These are phyloP conservation scores for Saitoella complicata DNA, from an alignment of 805 yeast genomes.

Conservation along the genomic window DNA sequence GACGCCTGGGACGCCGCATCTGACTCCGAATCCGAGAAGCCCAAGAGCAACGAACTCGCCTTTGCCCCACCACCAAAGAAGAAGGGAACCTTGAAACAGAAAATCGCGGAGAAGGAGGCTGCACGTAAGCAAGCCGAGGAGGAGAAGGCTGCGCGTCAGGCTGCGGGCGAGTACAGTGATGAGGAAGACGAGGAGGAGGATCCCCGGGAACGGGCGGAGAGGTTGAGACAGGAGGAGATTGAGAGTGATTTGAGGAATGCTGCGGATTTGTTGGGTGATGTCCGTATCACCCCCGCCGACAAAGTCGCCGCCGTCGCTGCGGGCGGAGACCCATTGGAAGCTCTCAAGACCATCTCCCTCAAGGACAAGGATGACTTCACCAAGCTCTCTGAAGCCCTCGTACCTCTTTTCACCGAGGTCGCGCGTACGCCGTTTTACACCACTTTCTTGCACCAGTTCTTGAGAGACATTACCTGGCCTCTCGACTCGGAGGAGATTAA, in stretches of 20 bases:
- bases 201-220: slow-evolving; percentile 49
- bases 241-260: slow-evolving; percentile 84
- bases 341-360: slow-evolving; percentile 57
- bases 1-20: slow-evolving; percentile 77
- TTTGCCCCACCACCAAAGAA: slow-evolving; percentile 27
- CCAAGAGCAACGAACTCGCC: slow-evolving; percentile 6
- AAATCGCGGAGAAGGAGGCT: slow-evolving; percentile 25
- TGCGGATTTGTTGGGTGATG: slow-evolving; percentile 73
- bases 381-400: slow-evolving; percentile 56
- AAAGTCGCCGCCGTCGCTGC: slow-evolving; percentile 24
- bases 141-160: slow-evolving; percentile 8
- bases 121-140: slow-evolving; percentile 32
- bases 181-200: slow-evolving; percentile 28
- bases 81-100: slow-evolving; percentile 28
- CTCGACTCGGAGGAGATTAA: slow-evolving; percentile 65
- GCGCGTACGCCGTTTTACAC: slow-evolving; percentile 51
- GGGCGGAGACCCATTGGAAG: slow-evolving; percentile 16
- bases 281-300: slow-evolving; percentile 31
- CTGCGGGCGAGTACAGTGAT: slow-evolving; percentile 8
- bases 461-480: slow-evolving; percentile 73
- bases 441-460: slow-evolving; percentile 63
- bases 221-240: slow-evolving; percentile 63
- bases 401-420: slow-evolving; percentile 42
- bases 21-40: slow-evolving; percentile 45
- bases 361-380: slow-evolving; percentile 65